These are phyloP conservation scores for Zoysia pacifica DNA, from an alignment of 176 grass and related monocot genomes.

Conservation along the genomic window DNA sequence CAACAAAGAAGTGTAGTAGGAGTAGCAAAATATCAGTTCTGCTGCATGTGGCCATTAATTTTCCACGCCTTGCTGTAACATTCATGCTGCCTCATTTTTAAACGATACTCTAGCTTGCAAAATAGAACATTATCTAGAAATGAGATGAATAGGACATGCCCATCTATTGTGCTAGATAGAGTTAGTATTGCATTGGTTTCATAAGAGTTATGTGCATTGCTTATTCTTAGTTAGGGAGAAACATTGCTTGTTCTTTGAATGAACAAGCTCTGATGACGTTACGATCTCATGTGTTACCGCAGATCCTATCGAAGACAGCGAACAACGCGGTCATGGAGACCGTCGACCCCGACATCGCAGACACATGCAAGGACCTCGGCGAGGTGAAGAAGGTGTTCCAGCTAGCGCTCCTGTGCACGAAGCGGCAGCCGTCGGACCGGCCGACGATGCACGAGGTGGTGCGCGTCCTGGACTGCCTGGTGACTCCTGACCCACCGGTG, in stretches of 20 bases:
- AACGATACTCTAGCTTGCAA: too few species aligned
- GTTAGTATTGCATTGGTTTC: too few species aligned
- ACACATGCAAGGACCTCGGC: constrained; percentile 75
- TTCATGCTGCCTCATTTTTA: background rate
- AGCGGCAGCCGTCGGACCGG: constrained; percentile 75
- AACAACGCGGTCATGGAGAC: constrained; percentile 93
- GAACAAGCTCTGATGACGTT: background rate
- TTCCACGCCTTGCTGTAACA: background rate
- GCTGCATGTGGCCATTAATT: background rate
- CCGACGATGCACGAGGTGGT: constrained; percentile 97
- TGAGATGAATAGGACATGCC: background rate
- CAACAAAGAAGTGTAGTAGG: constrained; percentile 33
- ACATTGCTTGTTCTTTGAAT: too few species aligned
- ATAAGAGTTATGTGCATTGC: background rate
- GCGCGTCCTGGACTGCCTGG: constrained; percentile 76
- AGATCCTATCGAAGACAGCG: constrained; percentile 83
- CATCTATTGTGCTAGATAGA: too few species aligned
- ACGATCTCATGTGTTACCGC: background rate
- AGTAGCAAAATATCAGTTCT: background rate
- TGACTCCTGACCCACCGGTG: constrained; percentile 35
- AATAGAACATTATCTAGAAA: background rate
- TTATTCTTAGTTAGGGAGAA: too few species aligned
- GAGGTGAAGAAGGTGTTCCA: constrained; percentile 95
- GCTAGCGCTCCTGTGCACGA: constrained; percentile 84
- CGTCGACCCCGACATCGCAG: constrained; percentile 61